Evolutionary conservation across 306 rosid genomes (phyloP).

Genomic region (Heteromeles arbutifolia): DNA sequence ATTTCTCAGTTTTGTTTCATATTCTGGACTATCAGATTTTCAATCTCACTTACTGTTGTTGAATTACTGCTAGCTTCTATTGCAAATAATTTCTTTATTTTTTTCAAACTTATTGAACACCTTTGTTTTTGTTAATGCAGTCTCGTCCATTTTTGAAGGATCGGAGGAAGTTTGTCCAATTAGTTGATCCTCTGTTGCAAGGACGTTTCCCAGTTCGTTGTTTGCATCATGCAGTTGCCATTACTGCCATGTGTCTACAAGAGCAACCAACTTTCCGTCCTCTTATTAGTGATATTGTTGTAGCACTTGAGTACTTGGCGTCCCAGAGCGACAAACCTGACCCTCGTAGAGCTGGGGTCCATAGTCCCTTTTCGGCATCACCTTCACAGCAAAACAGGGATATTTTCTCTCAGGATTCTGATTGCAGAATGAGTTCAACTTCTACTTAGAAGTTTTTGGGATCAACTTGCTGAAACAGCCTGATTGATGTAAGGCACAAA

Average conservation of each 20-base stretch:
- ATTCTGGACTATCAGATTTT: neutral
- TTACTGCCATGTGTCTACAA: slow-evolving; percentile 94
- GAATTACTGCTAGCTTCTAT: neutral
- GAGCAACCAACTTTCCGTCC: slow-evolving; percentile 90
- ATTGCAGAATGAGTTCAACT: slow-evolving; percentile 32
- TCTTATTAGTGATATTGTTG: slow-evolving; percentile 73
- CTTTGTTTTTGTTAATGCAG: slow-evolving; percentile 21
- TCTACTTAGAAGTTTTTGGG: slow-evolving; percentile 24
- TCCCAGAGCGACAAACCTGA: slow-evolving; percentile 39
- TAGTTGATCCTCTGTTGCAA: slow-evolving; percentile 73
- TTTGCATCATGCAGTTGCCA: slow-evolving; percentile 92
- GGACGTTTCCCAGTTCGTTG: slow-evolving; percentile 72
- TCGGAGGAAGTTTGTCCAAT: slow-evolving; percentile 35
- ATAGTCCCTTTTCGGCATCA: slow-evolving; percentile 18
- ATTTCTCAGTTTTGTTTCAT: too few relatives aligned
- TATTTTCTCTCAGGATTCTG: slow-evolving; percentile 19
- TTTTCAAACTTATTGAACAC: neutral
- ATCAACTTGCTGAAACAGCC: slow-evolving; percentile 11
- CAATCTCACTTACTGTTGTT: neutral
- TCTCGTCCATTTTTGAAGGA: slow-evolving; percentile 55
- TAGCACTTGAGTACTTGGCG: slow-evolving; percentile 83
- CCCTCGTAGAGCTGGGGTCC: neutral
- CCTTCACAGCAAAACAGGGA: slow-evolving; percentile 23
- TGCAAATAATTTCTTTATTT: neutral
- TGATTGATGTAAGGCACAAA: slow-evolving; percentile 34